Percentiles rank a stretch among this genome's conserved stretches.
These are phyloP conservation scores for Rhodocollybia butyracea DNA, from an alignment of 768 basidiomycete genomes.

Conservation along the genomic window DNA sequence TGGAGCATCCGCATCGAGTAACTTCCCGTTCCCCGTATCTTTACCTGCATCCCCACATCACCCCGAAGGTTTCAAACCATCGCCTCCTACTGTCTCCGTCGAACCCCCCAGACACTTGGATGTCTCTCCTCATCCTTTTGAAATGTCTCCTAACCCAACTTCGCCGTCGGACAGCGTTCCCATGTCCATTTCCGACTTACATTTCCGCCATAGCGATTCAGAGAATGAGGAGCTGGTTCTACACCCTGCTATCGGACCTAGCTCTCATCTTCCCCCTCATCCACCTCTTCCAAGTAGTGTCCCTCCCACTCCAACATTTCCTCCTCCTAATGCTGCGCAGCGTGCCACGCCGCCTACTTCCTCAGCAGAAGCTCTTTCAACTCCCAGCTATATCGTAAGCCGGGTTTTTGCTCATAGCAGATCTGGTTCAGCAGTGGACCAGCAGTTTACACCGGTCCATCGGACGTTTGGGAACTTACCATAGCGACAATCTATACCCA, in stretches of 20 bases:
- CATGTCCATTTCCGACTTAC: slow-evolving; percentile 50
- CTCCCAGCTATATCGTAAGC: slow-evolving; percentile 5
- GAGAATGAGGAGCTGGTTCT: slow-evolving; percentile 19
- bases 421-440: not conserved
- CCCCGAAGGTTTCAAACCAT: slow-evolving; percentile 19
- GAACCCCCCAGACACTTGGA: not conserved
- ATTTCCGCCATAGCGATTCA: slow-evolving; percentile 41
- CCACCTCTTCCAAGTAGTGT: slow-evolving; percentile 10
- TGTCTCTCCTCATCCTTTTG: slow-evolving; percentile 24
- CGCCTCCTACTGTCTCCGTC: slow-evolving; percentile 14
- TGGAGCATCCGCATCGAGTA: slow-evolving; percentile 9
- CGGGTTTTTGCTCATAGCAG: slow-evolving; percentile 4
- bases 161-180: slow-evolving; percentile 60
- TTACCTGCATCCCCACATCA: slow-evolving; percentile 41
- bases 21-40: slow-evolving; percentile 44
- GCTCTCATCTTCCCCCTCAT: slow-evolving; percentile 10
- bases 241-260: not conserved
- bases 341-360: not conserved
- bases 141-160: slow-evolving; percentile 25
- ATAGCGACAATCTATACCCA: not conserved
- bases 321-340: not conserved
- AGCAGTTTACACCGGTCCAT: not conserved
- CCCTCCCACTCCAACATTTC: slow-evolving; percentile 1
- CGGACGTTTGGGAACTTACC: not conserved
- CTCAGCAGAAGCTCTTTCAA: not conserved